Evolutionary conservation across 2,329 filamentous ascomycete species (phyloP).

Genomic region (Colletotrichum orbiculare): DNA sequence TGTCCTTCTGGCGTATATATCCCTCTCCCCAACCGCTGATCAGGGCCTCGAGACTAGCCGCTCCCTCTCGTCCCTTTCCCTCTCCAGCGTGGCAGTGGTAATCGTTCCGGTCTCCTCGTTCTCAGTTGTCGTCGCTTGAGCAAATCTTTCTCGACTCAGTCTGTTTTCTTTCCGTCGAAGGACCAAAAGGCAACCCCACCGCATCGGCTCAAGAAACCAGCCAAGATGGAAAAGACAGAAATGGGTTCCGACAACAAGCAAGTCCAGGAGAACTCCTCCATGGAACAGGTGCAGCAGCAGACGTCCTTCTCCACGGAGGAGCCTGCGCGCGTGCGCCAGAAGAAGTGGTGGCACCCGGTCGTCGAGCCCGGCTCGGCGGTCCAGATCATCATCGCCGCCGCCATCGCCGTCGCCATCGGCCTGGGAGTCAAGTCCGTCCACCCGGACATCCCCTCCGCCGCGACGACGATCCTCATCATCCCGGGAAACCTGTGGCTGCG

Average conservation of each 20-base stretch:
- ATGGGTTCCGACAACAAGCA: constrained; percentile 32
- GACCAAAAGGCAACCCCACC: background rate
- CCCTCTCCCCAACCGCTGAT: constrained; percentile 3
- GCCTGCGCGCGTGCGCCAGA: constrained; percentile 36
- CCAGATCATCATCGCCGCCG: constrained; percentile 61
- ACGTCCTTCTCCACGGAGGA: constrained; percentile 28
- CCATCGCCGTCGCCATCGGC: constrained; percentile 61
- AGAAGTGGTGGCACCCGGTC: constrained; percentile 51
- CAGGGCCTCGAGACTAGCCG: background rate
- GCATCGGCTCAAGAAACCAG: background rate
- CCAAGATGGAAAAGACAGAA: constrained; percentile 35
- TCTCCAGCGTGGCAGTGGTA: constrained; percentile 17
- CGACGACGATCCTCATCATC: constrained; percentile 55
- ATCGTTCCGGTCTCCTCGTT: constrained; percentile 3
- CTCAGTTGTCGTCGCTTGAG: background rate
- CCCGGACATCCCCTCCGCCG: constrained; percentile 55
- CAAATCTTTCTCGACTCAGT: background rate
- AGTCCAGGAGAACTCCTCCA: constrained; percentile 37
- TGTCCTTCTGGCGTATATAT: constrained; percentile 21
- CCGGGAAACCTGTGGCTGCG: constrained; percentile 62
- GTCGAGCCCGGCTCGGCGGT: constrained; percentile 56
- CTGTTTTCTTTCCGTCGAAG: background rate
- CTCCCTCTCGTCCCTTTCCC: background rate
- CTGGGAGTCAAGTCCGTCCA: constrained; percentile 56
- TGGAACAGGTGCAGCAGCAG: constrained; percentile 31